Evolutionary conservation across 2,329 filamentous ascomycete genomes (phyloP).

Genomic region (Capronia coronata): DNA sequence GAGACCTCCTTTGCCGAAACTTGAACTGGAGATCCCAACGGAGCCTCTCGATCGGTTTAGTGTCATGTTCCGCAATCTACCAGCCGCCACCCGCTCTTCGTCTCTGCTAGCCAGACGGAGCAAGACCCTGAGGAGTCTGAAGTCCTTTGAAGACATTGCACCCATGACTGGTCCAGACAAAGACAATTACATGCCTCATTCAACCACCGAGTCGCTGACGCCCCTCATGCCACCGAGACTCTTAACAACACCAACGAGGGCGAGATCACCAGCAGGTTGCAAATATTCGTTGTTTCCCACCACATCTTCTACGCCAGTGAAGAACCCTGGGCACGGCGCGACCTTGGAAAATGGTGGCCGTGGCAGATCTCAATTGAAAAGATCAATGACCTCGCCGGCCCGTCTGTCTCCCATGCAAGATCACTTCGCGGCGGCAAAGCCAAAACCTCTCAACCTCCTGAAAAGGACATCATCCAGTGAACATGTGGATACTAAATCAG

Average conservation of each 20-base stretch:
- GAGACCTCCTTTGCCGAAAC: conserved; percentile 17
- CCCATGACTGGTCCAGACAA: conserved; percentile 10
- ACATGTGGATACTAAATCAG: conserved; percentile 8
- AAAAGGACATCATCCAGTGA: conserved; percentile 6
- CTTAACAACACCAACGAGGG: conserved; percentile 14
- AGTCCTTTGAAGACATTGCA: conserved; percentile 15
- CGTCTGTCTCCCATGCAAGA: conserved; percentile 24
- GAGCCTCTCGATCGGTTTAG: conserved; percentile 15
- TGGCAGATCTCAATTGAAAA: conserved; percentile 9
- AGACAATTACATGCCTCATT: conserved; percentile 3
- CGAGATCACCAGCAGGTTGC: conserved; percentile 15
- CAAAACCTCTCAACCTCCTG: conserved; percentile 16
- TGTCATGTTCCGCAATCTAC: conserved; percentile 20
- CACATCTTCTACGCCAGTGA: conserved; percentile 17
- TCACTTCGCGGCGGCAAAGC: conserved; percentile 10
- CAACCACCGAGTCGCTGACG: conserved; percentile 6
- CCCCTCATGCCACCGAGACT: conserved; percentile 17
- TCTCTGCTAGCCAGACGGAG: conserved; percentile 24
- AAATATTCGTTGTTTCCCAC: conserved; percentile 28
- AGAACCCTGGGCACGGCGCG: conserved; percentile 6
- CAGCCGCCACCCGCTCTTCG: conserved; percentile 19
- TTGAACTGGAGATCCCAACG: conserved; percentile 21
- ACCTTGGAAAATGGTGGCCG: background rate
- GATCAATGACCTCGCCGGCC: conserved; percentile 25
- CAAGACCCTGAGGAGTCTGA: conserved; percentile 22